Evolutionary conservation across 2,329 filamentous ascomycete species (phyloP), one percentile per base, ranked within the genome.

Genomic region (Onygena corvina): DNA sequence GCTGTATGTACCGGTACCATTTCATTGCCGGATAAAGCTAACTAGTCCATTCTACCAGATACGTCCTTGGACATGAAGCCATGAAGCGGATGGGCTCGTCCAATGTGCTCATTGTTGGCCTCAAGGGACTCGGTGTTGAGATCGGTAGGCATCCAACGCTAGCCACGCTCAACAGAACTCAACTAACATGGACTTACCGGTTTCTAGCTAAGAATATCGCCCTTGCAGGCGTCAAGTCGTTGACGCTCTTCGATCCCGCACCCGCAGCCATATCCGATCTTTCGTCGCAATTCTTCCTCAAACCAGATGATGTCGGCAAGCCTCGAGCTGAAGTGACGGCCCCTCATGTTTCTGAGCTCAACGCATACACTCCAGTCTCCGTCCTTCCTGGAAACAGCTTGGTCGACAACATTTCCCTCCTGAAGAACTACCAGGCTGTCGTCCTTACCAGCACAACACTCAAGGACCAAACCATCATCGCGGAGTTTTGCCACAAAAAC

Each of bases 41-140:
- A 46, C 33, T 35, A 35, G 31, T 25, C 54, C 53, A 55, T 58
- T 40, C 54, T 34, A 36, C 47, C 52, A 72, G 70, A 47, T 84
- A 84, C 60, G 80, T 84, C 50, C 76, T 84, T 50, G 80, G 92
- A 50, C 80, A 84, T 63, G 80, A 84, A 67, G 80, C 92, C 57
- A 98, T 98, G 92, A 96, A 94, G 76, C 88, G 92, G 62, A 98
- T 98, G 92, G 80, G 89, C 62, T 86, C 88, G 54, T 96, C 92
- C 49, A 93, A 96, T 64, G 79, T 98, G 52, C 84, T 98, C 48
- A 76, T 98, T 50, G 84, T 90, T 54, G 92, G 92, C 56, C 74
- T 96, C 58, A 90, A 92, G 67, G 92, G 92, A 47, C 78, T 98
- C 34, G 92, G 92, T 72, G 90, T 95, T 50, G 92, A 98, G 71